Evolutionary conservation across 2,329 filamentous ascomycete species (phyloP), one percentile per base, ranked within the genome.

Genomic region (Paecilomyces dactylethromorphus): DNA sequence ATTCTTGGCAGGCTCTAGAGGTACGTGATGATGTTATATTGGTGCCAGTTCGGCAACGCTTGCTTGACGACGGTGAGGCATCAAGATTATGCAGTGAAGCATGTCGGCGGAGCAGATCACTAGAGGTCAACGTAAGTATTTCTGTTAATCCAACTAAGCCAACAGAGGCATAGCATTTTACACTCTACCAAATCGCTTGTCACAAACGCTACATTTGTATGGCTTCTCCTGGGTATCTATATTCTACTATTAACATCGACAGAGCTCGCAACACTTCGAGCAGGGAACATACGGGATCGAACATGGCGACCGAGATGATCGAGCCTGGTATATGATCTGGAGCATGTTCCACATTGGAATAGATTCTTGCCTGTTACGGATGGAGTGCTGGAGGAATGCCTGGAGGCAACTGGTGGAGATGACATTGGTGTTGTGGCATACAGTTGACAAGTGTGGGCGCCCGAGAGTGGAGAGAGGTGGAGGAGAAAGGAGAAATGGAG

Each of bases 271-370:
- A n/a, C n/a, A n/a, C n/a, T n/a, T n/a, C n/a, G n/a, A n/a, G n/a
- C n/a, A 54, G n/a, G n/a, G 33, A 15, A 64, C 62, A 4, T 63
- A 74, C 71, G 71, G 10, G 71, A 70, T n/a, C 70, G 66, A 21
- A 73, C 65, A 61, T 73, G 71, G 29, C 71, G 69, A 11, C 67
- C 65, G 8, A 73, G 63, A 62, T 73, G 71, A 53, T 73, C 71
- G 50, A 69, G 55, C 4, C 71, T 65, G 49, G 64, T 69, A 53
- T 70, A 73, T 1, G 61, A 60, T 24, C 62, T 58, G 2, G 59
- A 60, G 45, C 60, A 63, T 52, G 50, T 57, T 11, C 58, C 58
- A 12, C 58, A 59, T 45, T 59, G 58, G 26, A 53, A 59, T 8
- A 58, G 56, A 45, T 58, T 50, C 72, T n/a, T n/a, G n/a, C n/a